These are phyloP conservation scores for Suhomyces bolitotheri DNA, from an alignment of 1,139 yeast genomes.

Conservation along the genomic window DNA sequence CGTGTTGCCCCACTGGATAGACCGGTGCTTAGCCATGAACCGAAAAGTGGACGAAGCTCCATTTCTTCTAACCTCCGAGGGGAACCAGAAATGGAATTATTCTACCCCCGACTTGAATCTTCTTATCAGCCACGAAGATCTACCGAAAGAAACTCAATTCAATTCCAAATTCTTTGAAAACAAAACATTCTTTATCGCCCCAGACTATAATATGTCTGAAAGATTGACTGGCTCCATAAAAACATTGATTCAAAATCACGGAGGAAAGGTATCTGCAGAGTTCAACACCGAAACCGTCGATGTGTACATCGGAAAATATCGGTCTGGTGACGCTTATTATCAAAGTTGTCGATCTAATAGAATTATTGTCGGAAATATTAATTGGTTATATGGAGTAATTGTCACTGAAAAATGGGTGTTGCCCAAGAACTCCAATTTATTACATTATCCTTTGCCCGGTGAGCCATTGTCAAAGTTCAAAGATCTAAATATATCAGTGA, in stretches of 20 bases:
- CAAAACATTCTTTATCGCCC: constrained; percentile 32
- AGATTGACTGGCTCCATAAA: constrained; percentile 28
- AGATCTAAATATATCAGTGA: constrained; percentile 58
- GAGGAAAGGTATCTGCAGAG: constrained; percentile 28
- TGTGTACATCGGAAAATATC: constrained; percentile 65
- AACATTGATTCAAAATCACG: constrained; percentile 32
- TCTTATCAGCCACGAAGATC: constrained; percentile 14
- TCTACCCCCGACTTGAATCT: constrained; percentile 17
- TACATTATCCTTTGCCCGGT: constrained; percentile 72
- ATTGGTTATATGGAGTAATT: constrained; percentile 73
- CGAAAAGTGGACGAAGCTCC: constrained; percentile 52
- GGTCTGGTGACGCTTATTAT: constrained; percentile 54
- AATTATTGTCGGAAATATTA: constrained; percentile 60
- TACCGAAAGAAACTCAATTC: constrained; percentile 14
- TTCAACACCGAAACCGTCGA: constrained; percentile 38
- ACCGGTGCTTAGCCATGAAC: constrained; percentile 62
- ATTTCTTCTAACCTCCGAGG: constrained; percentile 46
- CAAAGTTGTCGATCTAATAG: constrained; percentile 26
- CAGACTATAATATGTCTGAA: constrained; percentile 38
- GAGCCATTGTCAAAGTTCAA: constrained; percentile 54
- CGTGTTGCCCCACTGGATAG: constrained; percentile 77
- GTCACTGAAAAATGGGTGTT: constrained; percentile 55
- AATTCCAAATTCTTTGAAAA: constrained; percentile 20
- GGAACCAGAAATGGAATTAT: constrained; percentile 11
- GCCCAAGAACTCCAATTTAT: constrained; percentile 55